Base-by-base conservation (phyloP, 2,329 filamentous ascomycete species). In the Epichloe festucae region DNA sequence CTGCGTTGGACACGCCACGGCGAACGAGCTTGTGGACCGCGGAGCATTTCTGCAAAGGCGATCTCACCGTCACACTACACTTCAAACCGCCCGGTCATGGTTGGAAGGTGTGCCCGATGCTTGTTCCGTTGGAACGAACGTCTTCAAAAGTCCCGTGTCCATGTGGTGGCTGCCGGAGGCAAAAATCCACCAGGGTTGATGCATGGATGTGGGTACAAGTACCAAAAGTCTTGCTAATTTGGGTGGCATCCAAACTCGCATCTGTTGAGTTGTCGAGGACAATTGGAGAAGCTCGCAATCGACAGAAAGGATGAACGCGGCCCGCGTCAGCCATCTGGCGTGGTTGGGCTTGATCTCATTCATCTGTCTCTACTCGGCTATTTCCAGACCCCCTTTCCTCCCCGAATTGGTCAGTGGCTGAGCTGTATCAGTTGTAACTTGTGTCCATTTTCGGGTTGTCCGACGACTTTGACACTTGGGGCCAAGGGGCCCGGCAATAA, bases 31-130 rank as follows among this genome's bases (percentile, higher is more conserved):
- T 45, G 43, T 10, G 27, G 53, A 56, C 55, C 48, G 47, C 42
- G 41, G 21, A 21, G 27, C 19, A 52, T 48, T 44, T 36, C 54
- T 56, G 55, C 51, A 53, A 53, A 46, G 47, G 47, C 53, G 44
- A 53, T 53, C 38, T 8, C 42, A 34, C 36, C 15, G 42, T 51
- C 31, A 42, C 45, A 34, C 39, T 19, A 21, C 46, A 40, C 27
- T 39, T 8, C 5, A 31, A 12, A 19, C n/a, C 27, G 12, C 21
- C 23, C 27, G n/a, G 48, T 27, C 27, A 27, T 27, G 27, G 7
- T 8, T 8, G 27, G 27, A 8, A 27, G 27, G 27, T 10, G 27
- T 42, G 38, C 12, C n/a, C n/a, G 12, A 11, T 44, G 11, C 31
- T 44, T 6, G 41, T 27, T 34, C n/a, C n/a, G 15, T 21, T 38